Evolutionary conservation across 2,329 filamentous ascomycete species (phyloP), one percentile per base, ranked within the genome.

Genomic region (Thelonectria blattea): DNA sequence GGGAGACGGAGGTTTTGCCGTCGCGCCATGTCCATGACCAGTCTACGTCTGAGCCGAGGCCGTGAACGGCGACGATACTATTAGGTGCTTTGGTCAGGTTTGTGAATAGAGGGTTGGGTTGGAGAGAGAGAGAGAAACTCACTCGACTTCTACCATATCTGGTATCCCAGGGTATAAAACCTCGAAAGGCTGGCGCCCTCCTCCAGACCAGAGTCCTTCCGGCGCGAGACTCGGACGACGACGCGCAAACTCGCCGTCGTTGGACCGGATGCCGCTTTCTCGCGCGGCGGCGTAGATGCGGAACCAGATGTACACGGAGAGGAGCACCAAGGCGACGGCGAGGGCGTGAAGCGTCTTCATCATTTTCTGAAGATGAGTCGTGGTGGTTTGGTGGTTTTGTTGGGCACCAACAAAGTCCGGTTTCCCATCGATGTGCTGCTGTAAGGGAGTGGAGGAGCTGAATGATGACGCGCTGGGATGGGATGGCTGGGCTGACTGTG

Each of bases 41-140:
- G 51, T 67, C 65, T 1, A 63, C 65, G 37, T 67, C 59, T 14
- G 64, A 46, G 5, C 65, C 65, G n/a, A 69, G 63, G 24, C 67
- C 63, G 24, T 69, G 63, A 1, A 68, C 65, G 41, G 66, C 63
- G 46, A 68, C 50, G 41, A 67, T 66, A 60, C 65, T 68, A 37
- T 17, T n/a, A n/a, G n/a, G n/a, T n/a, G n/a, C 6, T 32, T 14
- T 15, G 12, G 15, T 47, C 14, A 47, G 45, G 10, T n/a, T 24
- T 30, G 17, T 5, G 15, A 20, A 47, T 10, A 20, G 5, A 14
- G 12, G 5, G 17, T 42, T 2, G 17, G 3, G 11, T 42, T 10
- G 22, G 10, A 2, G 10, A 30, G 5, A 5, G 17, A 11, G 5
- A 17, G 7, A 18, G 17, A 20, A 5, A 45, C 22, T 2, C 27